Evolutionary conservation across 441 rosid genomes (phyloP).

Genomic region (Lepidium campestre): DNA sequence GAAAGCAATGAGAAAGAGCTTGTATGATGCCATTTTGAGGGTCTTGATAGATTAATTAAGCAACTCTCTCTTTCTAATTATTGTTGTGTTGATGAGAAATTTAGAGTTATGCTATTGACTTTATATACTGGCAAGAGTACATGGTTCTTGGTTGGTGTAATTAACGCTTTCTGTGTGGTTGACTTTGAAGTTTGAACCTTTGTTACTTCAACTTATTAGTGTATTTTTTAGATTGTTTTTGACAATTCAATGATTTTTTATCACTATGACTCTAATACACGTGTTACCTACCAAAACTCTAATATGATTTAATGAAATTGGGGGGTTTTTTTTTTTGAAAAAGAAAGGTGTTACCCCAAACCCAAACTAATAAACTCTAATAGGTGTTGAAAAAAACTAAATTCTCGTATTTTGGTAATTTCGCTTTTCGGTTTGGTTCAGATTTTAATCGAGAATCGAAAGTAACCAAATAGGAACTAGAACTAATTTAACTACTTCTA

Average conservation of each 20-base stretch:
- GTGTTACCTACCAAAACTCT: not conserved
- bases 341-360: no score
- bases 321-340: no score
- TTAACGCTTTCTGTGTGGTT: conserved; percentile 6
- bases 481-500: no score
- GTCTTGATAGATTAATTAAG: no score
- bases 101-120: not conserved
- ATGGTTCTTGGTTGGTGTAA: conserved; percentile 11
- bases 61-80: no score
- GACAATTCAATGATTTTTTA: not conserved
- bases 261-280: not conserved
- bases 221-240: conserved; percentile 1
- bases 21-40: conserved; percentile 17
- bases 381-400: no score
- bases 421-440: no score
- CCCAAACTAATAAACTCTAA: no score
- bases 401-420: no score
- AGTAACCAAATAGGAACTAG: no score
- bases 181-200: not conserved
- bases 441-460: no score
- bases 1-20: conserved; percentile 17
- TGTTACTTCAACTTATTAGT: conserved; percentile 23
- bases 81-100: not conserved
- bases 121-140: conserved; percentile 16
- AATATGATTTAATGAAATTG: no score